Evolutionary conservation across 108 stramenopile species (phyloP), one percentile per base, ranked within the genome.

Genomic region (Schizochytrium sp.): DNA sequence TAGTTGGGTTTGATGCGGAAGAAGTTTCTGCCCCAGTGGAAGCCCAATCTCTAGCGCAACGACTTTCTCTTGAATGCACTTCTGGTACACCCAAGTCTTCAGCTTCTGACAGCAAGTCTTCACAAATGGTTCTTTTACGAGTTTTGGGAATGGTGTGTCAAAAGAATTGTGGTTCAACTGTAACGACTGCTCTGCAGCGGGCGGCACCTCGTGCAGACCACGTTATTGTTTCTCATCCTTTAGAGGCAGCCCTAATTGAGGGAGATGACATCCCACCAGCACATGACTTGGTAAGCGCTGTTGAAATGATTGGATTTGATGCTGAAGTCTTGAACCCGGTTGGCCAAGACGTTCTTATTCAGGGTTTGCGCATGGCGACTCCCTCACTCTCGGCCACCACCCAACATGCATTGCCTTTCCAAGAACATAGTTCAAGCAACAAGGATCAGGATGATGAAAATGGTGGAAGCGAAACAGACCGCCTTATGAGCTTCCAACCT

Each of bases 81-180:
- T 53, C 2, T 28, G 28, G 12, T 38, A 83, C 28, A 47, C 1
- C 1, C 76, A 7, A 47, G 5, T 47, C 64, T 44, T 60, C 28
- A 17, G 59, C 0, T 60, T 17, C 17, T n/a, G 59, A 60, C 59
- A 60, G 59, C 59, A 60, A 60, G 0, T 0, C 28, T 28, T 28
- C 28, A 44, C 3, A 38, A 44, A 38, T 7, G 10, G 42, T 92
- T 4, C 89, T 92, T 3, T 72, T 97, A 19, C 38, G 89, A 5
- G 94, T 97, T 10, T 90, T 93, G 42, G 97, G 97, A 3, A 97
- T 97, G 97, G 97, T 97, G 97, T 97, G 97, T 89, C 96, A 97
- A 91, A 94, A 93, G 83, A 96, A 95, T 76, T 97, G 97, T 72
- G 97, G 96, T 4, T 91, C 46, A 28, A 91, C 93, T 8, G 92